Percentiles rank a stretch among this genome's conserved stretches.
Evolutionary conservation across 73 alveolate species (phyloP).

Genomic region (Tetrahymena thermophila): DNA sequence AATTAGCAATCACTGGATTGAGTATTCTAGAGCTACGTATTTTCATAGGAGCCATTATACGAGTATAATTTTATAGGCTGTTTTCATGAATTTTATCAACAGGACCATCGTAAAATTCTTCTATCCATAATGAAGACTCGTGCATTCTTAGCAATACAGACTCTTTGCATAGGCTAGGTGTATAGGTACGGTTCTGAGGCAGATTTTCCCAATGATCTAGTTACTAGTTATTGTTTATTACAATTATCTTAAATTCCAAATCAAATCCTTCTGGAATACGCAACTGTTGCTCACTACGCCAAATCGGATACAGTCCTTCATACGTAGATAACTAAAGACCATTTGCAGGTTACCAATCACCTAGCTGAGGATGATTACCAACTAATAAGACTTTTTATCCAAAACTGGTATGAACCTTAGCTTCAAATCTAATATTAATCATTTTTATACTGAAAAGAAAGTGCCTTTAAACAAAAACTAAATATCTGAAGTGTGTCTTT

Average conservation of each 20-base stretch:
- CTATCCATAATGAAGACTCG: neutral
- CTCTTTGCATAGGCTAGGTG: neutral
- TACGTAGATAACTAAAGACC: neutral
- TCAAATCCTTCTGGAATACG: neutral
- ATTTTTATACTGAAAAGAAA: neutral
- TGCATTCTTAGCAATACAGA: neutral
- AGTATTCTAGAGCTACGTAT: neutral
- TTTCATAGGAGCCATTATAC: neutral
- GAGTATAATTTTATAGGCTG: neutral
- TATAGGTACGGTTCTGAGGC: neutral
- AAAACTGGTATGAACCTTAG: neutral
- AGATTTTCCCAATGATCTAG: neutral
- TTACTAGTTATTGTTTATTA: neutral
- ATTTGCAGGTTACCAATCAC: neutral
- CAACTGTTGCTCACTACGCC: neutral
- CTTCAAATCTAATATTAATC: neutral
- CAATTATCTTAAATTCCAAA: neutral
- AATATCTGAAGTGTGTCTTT: neutral
- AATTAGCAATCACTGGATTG: neutral
- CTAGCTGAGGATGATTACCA: neutral
- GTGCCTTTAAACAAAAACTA: neutral
- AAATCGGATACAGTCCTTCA: neutral
- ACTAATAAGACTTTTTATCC: neutral
- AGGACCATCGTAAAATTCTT: neutral
- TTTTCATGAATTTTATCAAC: neutral